Evolutionary conservation across 2,329 filamentous ascomycete genomes (phyloP), one percentile per base, ranked within the genome.

Genomic region (Alternaria sp.): DNA sequence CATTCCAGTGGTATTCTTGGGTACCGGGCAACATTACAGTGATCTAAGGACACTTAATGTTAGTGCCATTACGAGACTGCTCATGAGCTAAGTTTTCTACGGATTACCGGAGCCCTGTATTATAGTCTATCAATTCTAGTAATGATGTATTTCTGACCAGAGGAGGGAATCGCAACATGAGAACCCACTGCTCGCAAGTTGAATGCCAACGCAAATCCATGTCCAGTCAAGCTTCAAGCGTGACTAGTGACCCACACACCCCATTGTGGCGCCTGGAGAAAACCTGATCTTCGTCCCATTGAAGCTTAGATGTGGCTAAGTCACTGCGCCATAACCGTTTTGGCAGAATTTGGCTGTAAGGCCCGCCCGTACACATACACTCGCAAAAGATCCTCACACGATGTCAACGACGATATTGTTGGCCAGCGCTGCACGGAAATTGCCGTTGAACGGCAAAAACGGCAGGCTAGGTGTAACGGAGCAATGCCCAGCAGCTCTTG

Each of bases 1-100:
- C 26, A 96, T 99, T 49, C 96, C 96, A 0, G 93, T 99, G 19
- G 86, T 98, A 11, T 99, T 99, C 77, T 87, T 99, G 69, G 96
- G 90, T 3, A 87, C 89, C 43, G 88, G 88, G 5, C 88, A 90
- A 80, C 88, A 90, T 77, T 90, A 90, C 76, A 87, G 87, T 26
- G 88, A 90, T 79, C 72, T 90, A 72, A 83, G 88, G 72, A 87
- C 86, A 23, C 74, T 90, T 69, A 90, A 88, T 74, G 88, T 90
- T n/a, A 83, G 85, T 17, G 89, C 87, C 84, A 87, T 88, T 28
- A 87, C 88, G 55, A 83, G 83, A 64, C 80, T 89, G 74, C 76
- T 90, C 70, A 89, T 89, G 87, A 86, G 79, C 69, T 84, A 76
- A 45, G 25, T 15, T 32, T 51, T 25, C 23, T 23, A 11, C 15